Evolutionary conservation across 768 basidiomycete genomes (phyloP), one percentile per base, ranked within the genome.

Genomic region (Agaricus subrufescens): DNA sequence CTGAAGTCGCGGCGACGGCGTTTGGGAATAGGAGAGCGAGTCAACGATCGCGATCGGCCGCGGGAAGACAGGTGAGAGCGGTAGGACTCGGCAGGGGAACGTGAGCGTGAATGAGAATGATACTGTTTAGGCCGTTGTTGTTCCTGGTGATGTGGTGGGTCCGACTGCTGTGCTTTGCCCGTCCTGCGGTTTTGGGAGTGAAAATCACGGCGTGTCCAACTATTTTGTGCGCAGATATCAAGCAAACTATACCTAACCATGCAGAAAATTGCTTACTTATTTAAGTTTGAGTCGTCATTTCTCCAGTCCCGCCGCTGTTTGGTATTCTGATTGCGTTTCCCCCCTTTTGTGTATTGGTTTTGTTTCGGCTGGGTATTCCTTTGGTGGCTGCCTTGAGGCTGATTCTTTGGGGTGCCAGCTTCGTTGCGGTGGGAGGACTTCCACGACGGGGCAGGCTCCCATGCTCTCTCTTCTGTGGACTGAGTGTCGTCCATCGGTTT

Each of bases 371-470:
- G 61, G 30, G 52, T 50, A 45, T 15, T 48, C 31, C 46, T 61
- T 38, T 60, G 66, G n/a, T n/a, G n/a, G 39, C 46, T 42, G 29
- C 64, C 60, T 23, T 71, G 73, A 26, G 68, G 71, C 38, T 50
- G 55, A 14, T 25, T 44, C 9, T 43, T 48, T 8, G 37, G 37
- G 8, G 38, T 40, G 46, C 30, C 34, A 42, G 31, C 34, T 15
- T 50, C 53, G 25, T 50, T 43, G 4, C 56, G 39, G 39, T 59
- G 50, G 25, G 76, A 75, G 50, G 79, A 66, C 57, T 84, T 79
- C 87, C 87, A 89, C 4, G 79, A 76, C 26, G 84, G 79, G 38
- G 84, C 85, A 56, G 87, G 87, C 61, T 87, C 86, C 87, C 87
- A 89, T 56, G 82, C 71, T 49, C 87, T 80, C 50, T 86, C 82